Percentiles rank a stretch among this genome's conserved stretches.
Evolutionary conservation across 2,329 filamentous ascomycete species (phyloP).

Genomic region (Phyllosticta citribraziliensis): DNA sequence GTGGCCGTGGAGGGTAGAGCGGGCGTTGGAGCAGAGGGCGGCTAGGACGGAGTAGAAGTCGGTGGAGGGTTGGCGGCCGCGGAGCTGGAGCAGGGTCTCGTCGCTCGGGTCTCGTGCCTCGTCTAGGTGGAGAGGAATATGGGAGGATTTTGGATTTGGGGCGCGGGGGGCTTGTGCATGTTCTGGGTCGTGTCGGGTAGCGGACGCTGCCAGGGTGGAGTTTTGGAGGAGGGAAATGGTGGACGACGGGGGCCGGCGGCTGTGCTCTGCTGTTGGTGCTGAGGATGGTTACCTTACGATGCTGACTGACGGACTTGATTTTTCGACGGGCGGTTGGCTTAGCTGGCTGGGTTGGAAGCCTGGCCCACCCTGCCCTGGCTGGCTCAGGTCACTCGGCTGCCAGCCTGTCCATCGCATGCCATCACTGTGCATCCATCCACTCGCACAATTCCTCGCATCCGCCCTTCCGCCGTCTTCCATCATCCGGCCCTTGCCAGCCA

Average conservation of each 20-base stretch:
- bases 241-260: neutral
- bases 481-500: neutral
- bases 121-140: neutral
- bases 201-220: slow-evolving; percentile 7
- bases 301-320: neutral
- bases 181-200: slow-evolving; percentile 1
- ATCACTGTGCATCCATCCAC: neutral
- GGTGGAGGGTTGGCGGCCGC: neutral
- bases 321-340: neutral
- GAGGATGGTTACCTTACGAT: neutral
- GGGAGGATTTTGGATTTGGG: slow-evolving; percentile 1
- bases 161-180: slow-evolving; percentile 4
- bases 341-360: neutral
- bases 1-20: slow-evolving; percentile 19
- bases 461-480: neutral
- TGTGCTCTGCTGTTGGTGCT: neutral
- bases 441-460: neutral
- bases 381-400: neutral
- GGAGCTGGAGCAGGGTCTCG: neutral
- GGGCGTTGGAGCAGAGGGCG: slow-evolving; percentile 3
- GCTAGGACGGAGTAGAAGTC: slow-evolving; percentile 4
- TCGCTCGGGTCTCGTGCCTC: slow-evolving; percentile 1
- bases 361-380: neutral
- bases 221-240: neutral
- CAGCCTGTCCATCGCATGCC: neutral